Percentiles rank a stretch among this genome's conserved stretches.
Evolutionary conservation across 148 eudicot genomes (phyloP).

Genomic region (Rhododendron henanense): DNA sequence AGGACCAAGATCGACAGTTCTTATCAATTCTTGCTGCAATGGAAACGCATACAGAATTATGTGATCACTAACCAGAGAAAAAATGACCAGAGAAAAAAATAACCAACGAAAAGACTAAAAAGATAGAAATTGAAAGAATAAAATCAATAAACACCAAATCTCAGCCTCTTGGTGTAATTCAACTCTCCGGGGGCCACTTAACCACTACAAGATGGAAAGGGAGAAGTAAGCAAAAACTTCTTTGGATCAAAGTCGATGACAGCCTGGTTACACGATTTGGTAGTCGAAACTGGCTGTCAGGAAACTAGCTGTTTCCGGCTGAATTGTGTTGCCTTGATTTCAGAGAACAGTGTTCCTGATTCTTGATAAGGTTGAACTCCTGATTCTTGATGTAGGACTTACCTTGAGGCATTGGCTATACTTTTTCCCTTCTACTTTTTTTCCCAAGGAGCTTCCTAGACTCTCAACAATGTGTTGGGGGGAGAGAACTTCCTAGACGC

Average conservation of each 20-base stretch:
- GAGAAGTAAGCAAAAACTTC: background rate
- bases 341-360: background rate
- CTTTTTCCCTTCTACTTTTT: background rate
- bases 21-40: constrained; percentile 88
- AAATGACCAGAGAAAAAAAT: background rate
- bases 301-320: background rate
- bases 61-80: background rate
- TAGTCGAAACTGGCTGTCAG: background rate
- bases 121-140: background rate
- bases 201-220: background rate
- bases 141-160: background rate
- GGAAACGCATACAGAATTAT: background rate
- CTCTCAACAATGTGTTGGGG: background rate
- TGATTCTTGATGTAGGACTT: background rate
- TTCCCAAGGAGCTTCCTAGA: background rate
- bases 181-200: background rate
- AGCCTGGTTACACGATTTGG: background rate
- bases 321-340: background rate
- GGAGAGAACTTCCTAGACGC: background rate
- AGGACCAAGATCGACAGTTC: constrained; percentile 97
- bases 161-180: background rate
- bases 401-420: background rate
- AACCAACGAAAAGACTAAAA: background rate
- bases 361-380: background rate
- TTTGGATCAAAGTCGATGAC: background rate